These are phyloP conservation scores for Coemansia sp. DNA, from an alignment of 192 early-diverging fungal genomes.

Conservation along the genomic window DNA sequence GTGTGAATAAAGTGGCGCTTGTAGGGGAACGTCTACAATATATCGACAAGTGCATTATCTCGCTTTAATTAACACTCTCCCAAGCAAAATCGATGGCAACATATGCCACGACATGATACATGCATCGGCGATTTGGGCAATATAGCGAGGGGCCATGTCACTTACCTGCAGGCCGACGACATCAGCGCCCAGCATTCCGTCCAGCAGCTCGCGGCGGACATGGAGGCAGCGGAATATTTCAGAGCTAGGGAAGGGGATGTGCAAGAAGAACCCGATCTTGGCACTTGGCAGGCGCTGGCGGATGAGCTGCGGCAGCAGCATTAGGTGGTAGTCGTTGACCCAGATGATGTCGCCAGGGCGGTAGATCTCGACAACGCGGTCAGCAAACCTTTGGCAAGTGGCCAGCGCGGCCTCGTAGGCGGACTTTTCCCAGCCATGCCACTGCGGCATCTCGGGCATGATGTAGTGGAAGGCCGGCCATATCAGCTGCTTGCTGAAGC, in stretches of 20 bases:
- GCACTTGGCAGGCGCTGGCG: conserved; percentile 82
- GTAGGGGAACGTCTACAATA: conserved; percentile 88
- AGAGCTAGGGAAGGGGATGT: conserved; percentile 95
- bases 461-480: conserved; percentile 99
- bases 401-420: conserved; percentile 84
- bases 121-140: not conserved
- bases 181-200: conserved; percentile 88
- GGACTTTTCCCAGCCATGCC: conserved; percentile 74
- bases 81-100: not conserved
- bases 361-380: conserved; percentile 77
- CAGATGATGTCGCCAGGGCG: conserved; percentile 89
- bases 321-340: conserved; percentile 98
- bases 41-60: conserved; percentile 18
- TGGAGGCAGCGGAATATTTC: conserved; percentile 94
- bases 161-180: conserved; percentile 82
- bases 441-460: conserved; percentile 84
- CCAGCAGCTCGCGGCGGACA: conserved; percentile 82
- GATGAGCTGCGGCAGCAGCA: conserved; percentile 90
- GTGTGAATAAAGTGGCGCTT: conserved; percentile 89
- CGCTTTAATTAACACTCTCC: conserved; percentile 36
- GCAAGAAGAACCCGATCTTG: conserved; percentile 94
- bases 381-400: conserved; percentile 86
- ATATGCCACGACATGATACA: not conserved
- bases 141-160: not conserved
- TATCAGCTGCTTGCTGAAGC: conserved; percentile 96